These are phyloP conservation scores for Cytospora piceicola DNA, from an alignment of 2,329 filamentous ascomycete species.

Conservation along the genomic window DNA sequence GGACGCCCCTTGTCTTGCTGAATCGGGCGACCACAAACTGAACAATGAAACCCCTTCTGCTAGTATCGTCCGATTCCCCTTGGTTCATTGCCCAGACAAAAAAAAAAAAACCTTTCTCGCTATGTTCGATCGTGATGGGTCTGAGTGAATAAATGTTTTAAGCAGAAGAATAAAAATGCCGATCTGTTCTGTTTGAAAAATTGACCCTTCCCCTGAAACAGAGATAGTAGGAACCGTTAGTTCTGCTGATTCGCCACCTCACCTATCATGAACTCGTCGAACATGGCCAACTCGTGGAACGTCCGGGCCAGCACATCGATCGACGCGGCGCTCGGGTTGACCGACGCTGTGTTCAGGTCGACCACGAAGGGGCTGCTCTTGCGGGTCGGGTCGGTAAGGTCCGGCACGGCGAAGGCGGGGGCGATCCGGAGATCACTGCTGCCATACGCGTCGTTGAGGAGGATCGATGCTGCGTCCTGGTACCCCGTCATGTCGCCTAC, in stretches of 20 bases:
- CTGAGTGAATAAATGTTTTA: neutral
- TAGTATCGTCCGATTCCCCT: neutral
- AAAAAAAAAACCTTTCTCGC: neutral
- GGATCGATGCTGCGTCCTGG: neutral
- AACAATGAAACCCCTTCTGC: neutral
- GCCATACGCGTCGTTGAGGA: neutral
- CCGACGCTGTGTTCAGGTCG: conserved; percentile 23
- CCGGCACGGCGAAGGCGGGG: neutral
- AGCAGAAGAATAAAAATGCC: neutral
- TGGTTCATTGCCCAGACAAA: neutral
- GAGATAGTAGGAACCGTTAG: neutral
- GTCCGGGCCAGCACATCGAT: conserved; percentile 8
- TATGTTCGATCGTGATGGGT: neutral
- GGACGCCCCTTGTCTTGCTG: neutral
- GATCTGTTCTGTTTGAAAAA: neutral
- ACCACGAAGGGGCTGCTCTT: conserved; percentile 16
- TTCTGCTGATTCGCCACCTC: neutral
- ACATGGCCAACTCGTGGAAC: conserved; percentile 19
- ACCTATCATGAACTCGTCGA: conserved; percentile 13
- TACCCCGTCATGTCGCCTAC: neutral
- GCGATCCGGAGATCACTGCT: neutral
- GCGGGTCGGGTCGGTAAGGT: neutral
- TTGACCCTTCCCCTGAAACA: neutral
- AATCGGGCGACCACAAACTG: neutral
- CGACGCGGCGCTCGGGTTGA: conserved; percentile 14